These are phyloP conservation scores for Solanum pinnatisectum DNA, from an alignment of 257 asterid genomes.

Conservation along the genomic window DNA sequence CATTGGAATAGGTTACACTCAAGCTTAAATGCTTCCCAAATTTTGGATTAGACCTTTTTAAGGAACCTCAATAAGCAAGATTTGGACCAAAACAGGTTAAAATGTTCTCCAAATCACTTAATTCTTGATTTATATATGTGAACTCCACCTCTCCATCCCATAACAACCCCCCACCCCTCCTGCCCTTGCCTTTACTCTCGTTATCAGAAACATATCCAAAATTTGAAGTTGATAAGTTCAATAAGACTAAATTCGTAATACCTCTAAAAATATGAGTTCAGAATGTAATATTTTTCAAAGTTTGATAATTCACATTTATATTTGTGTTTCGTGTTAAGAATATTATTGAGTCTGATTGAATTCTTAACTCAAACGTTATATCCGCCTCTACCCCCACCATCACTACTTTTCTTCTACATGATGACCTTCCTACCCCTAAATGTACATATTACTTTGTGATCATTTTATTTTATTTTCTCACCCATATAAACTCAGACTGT, in stretches of 20 bases:
- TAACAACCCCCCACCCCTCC: not conserved
- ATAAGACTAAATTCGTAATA: not conserved
- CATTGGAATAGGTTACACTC: conserved; percentile 40
- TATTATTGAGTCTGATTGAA: not conserved
- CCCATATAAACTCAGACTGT: not conserved
- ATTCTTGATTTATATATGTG: not conserved
- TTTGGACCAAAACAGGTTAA: not conserved
- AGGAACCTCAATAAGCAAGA: not conserved
- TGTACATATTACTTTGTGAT: not conserved
- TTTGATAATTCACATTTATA: not conserved
- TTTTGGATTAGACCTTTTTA: conserved; percentile 12
- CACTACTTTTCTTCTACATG: not conserved
- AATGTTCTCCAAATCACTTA: not conserved
- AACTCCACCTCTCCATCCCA: not conserved
- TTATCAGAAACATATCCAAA: not conserved
- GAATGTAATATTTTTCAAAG: not conserved
- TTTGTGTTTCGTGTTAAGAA: not conserved
- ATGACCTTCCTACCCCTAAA: not conserved
- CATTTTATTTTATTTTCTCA: not conserved
- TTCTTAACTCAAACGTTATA: not conserved
- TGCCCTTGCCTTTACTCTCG: not conserved
- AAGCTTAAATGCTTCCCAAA: conserved; percentile 11
- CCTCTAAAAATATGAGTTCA: not conserved
- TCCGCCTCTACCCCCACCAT: not conserved
- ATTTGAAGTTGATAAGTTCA: not conserved